Evolutionary conservation across 139 green algal genomes (phyloP).

Genomic region (Desmodesmus armatus): DNA sequence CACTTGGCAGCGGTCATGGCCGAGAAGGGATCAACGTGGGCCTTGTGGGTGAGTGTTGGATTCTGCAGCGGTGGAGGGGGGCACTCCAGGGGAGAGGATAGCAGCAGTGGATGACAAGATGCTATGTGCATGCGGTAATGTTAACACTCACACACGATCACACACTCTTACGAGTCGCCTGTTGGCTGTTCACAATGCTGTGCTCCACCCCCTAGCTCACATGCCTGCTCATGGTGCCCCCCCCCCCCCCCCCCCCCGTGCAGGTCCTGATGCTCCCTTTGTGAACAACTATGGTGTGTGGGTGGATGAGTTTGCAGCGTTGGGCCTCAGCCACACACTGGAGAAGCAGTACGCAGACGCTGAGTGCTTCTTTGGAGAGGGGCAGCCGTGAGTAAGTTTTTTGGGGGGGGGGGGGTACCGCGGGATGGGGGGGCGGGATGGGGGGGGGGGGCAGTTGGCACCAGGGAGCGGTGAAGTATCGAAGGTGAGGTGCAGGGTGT

Average conservation of each 20-base stretch:
- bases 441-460: no score
- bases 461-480: no score
- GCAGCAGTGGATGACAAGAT: no score
- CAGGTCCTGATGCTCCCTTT: slow-evolving; percentile 83
- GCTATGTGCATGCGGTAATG: no score
- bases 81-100: no score
- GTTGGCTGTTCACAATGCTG: not conserved
- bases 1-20: slow-evolving; percentile 88
- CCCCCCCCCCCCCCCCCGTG: no score
- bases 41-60: slow-evolving; percentile 1
- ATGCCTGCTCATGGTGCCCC: not conserved
- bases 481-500: no score
- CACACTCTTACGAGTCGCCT: no score
- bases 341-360: slow-evolving; percentile 70
- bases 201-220: not conserved
- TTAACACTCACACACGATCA: no score
- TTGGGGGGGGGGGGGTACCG: not conserved
- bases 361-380: slow-evolving; percentile 81
- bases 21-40: not conserved
- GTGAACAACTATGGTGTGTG: slow-evolving; percentile 97
- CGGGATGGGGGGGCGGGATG: no score
- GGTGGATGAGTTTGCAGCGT: slow-evolving; percentile 81
- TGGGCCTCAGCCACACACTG: slow-evolving; percentile 79
- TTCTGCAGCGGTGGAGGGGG: not conserved
- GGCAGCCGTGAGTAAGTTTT: slow-evolving; percentile 51